Conservation (phyloP, 768 basidiomycete species). For the Suillus clintonianus region DNA sequence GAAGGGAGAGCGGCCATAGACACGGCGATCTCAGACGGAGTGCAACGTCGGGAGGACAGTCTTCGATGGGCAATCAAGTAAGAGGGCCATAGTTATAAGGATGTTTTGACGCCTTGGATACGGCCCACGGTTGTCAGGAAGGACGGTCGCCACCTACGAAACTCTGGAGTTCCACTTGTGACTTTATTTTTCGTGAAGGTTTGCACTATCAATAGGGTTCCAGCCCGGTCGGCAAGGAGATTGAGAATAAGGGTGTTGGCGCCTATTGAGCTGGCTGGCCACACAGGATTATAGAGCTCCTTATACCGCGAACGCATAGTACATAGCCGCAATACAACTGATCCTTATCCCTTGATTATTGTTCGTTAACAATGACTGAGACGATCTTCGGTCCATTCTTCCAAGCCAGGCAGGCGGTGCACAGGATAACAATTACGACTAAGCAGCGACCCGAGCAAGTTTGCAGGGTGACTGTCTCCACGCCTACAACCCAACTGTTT, state of each 20-base stretch:
- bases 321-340: neutral
- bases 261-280: neutral
- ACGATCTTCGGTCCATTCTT: neutral
- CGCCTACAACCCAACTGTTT: neutral
- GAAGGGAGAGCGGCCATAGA: conserved; percentile 78
- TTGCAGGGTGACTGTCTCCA: conserved; percentile 3
- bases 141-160: conserved; percentile 32
- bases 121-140: conserved; percentile 39
- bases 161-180: conserved; percentile 23
- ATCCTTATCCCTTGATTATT: neutral
- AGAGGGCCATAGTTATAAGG: conserved; percentile 28
- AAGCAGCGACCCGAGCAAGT: neutral
- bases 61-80: conserved; percentile 14
- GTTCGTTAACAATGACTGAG: neutral
- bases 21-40: conserved; percentile 31
- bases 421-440: neutral
- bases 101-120: conserved; percentile 30
- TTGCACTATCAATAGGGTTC: conserved; percentile 43
- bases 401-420: neutral
- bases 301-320: neutral
- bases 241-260: conserved; percentile 15
- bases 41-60: conserved; percentile 20
- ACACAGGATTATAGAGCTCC: neutral
- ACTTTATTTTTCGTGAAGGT: conserved; percentile 21
- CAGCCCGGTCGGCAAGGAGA: conserved; percentile 69